Conservation (phyloP, 2,329 filamentous ascomycete genomes). For the Sporothrix brunneoviolacea region DNA sequence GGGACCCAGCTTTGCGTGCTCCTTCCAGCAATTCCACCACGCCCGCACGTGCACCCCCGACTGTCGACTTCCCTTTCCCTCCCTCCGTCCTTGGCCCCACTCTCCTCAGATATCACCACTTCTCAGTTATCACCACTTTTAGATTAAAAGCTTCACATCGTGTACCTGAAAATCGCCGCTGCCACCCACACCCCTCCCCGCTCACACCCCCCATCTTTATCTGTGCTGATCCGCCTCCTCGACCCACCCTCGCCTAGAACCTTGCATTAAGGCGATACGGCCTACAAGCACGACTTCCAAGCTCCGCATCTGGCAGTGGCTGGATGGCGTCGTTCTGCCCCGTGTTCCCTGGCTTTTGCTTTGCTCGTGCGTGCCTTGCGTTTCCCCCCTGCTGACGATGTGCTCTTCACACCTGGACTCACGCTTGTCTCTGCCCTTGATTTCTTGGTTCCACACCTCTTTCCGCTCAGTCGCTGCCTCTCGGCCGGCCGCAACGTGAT, state of each 20-base stretch:
- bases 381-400: not conserved
- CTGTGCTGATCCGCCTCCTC: not conserved
- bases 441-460: not conserved
- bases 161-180: not conserved
- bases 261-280: not conserved
- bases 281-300: too few species aligned
- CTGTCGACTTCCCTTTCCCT: not conserved
- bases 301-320: too few species aligned
- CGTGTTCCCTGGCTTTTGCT: too few species aligned
- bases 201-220: not conserved
- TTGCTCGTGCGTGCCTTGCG: too few species aligned
- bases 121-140: not conserved
- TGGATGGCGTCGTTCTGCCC: too few species aligned
- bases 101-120: not conserved
- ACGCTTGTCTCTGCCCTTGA: not conserved
- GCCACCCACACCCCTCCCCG: not conserved
- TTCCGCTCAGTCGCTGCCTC: not conserved
- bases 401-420: not conserved
- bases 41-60: not conserved
- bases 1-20: not conserved
- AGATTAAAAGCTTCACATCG: not conserved
- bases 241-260: not conserved
- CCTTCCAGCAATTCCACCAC: not conserved
- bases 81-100: not conserved
- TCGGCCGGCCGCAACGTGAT: slow-evolving; percentile 1